Conservation (phyloP, 306 rosid species). For the Casuarina cunninghamiana region DNA sequence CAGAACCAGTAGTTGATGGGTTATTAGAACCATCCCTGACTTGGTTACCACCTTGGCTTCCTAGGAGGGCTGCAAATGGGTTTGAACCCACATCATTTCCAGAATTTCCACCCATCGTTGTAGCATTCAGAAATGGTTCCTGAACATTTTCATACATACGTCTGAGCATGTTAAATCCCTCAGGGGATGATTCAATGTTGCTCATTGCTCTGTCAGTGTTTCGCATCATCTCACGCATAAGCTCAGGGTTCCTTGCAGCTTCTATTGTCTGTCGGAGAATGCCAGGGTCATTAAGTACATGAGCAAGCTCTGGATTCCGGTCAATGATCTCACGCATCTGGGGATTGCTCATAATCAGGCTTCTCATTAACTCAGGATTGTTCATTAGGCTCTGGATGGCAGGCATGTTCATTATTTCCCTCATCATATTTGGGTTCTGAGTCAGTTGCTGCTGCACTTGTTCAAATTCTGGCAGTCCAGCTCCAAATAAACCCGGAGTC, state of each 20-base stretch:
- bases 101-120: slow-evolving; percentile 51
- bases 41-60: slow-evolving; percentile 52
- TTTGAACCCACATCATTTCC: slow-evolving; percentile 51
- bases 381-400: slow-evolving; percentile 67
- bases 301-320: slow-evolving; percentile 64
- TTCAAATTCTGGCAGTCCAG: slow-evolving; percentile 54
- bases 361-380: slow-evolving; percentile 59
- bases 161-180: slow-evolving; percentile 72
- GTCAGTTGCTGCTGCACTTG: slow-evolving; percentile 66
- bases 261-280: slow-evolving; percentile 64
- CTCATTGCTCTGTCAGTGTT: slow-evolving; percentile 75
- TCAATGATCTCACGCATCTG: slow-evolving; percentile 66
- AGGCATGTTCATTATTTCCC: slow-evolving; percentile 67
- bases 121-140: slow-evolving; percentile 66
- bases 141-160: slow-evolving; percentile 74
- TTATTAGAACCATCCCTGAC: slow-evolving; percentile 44
- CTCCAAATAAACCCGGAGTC: slow-evolving; percentile 36
- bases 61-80: slow-evolving; percentile 65
- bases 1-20: slow-evolving; percentile 50
- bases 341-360: slow-evolving; percentile 61
- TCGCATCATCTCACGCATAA: slow-evolving; percentile 77
- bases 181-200: slow-evolving; percentile 67
- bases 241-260: slow-evolving; percentile 71
- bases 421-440: slow-evolving; percentile 66
- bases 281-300: slow-evolving; percentile 61